Evolutionary conservation across 2,329 filamentous ascomycete genomes (phyloP).

Genomic region (Pezicula carpinea): DNA sequence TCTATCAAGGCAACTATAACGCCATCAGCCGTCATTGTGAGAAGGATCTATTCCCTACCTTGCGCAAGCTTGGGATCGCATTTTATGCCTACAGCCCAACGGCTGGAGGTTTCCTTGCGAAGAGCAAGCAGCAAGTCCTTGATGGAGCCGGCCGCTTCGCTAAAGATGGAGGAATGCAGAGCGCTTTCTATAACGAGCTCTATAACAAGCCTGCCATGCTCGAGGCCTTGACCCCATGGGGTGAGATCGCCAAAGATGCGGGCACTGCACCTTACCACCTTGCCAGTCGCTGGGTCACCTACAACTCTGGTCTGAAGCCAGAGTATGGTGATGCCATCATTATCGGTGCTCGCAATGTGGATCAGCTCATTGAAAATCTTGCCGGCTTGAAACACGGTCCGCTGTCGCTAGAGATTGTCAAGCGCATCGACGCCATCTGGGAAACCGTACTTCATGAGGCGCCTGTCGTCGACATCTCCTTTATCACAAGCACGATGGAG

Average conservation of each 20-base stretch:
- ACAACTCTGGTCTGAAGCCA: constrained; percentile 22
- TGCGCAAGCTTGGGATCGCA: constrained; percentile 68
- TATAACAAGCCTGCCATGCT: constrained; percentile 13
- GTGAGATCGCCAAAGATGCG: constrained; percentile 17
- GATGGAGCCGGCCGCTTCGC: not conserved
- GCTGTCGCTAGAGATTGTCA: not conserved
- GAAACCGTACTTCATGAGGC: not conserved
- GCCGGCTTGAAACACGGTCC: not conserved
- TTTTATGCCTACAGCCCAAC: constrained; percentile 77
- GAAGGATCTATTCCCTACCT: constrained; percentile 64
- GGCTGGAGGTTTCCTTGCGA: constrained; percentile 69
- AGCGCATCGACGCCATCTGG: not conserved
- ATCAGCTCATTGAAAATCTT: not conserved
- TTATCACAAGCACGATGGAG: too few species aligned
- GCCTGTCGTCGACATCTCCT: not conserved
- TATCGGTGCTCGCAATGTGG: not conserved
- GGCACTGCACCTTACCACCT: constrained; percentile 25
- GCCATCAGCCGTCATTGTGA: constrained; percentile 70
- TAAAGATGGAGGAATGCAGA: too few species aligned
- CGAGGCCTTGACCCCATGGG: constrained; percentile 19
- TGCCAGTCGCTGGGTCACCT: constrained; percentile 29
- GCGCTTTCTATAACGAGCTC: not conserved
- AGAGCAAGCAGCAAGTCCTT: constrained; percentile 1
- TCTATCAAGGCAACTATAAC: constrained; percentile 86
- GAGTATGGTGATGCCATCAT: constrained; percentile 2